Evolutionary conservation across 306 rosid species (phyloP).

Genomic region (Fagus sylvatica): DNA sequence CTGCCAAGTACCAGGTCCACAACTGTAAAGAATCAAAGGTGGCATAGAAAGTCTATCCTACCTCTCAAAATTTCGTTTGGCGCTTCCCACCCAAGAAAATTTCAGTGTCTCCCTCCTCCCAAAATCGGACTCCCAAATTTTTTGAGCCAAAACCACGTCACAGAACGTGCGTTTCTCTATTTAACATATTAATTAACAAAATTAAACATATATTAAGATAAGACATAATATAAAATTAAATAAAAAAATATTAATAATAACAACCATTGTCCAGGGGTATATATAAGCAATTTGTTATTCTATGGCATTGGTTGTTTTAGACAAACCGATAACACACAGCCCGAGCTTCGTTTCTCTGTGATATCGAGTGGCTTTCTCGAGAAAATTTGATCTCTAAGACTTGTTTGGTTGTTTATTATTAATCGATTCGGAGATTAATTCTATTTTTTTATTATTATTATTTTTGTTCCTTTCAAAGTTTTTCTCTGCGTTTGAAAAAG

Average conservation of each 20-base stretch:
- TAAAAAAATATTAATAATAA: background rate
- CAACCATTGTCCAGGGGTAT: background rate
- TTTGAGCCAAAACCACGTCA: constrained; percentile 35
- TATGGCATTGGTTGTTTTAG: background rate
- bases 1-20: too few species aligned
- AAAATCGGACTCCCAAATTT: background rate
- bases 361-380: background rate
- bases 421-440: background rate
- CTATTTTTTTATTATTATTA: background rate
- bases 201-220: background rate
- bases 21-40: background rate
- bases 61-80: constrained; percentile 25
- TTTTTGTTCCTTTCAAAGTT: background rate
- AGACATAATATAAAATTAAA: background rate
- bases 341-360: constrained; percentile 9
- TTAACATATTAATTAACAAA: background rate
- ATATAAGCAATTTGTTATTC: background rate
- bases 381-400: background rate
- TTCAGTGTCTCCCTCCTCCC: constrained; percentile 17
- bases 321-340: constrained; percentile 9
- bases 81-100: constrained; percentile 13
- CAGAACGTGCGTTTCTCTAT: background rate
- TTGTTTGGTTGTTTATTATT: background rate
- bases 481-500: background rate
- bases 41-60: constrained; percentile 8